Evolutionary conservation across 352 stramenopile species (phyloP).

Genomic region (Phytopythium montanum): DNA sequence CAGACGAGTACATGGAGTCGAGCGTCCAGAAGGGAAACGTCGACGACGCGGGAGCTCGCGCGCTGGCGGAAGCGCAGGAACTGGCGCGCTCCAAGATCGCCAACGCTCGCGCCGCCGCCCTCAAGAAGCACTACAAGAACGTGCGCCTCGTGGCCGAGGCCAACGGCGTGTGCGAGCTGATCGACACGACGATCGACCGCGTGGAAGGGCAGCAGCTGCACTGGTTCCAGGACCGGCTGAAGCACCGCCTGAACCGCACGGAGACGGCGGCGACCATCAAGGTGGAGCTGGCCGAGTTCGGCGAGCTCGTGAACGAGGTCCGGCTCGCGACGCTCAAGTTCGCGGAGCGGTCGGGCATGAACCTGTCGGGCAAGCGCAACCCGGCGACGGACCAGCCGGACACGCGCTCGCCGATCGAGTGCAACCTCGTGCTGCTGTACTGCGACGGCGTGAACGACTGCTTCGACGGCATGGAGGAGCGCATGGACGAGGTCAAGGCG

Average conservation of each 20-base stretch:
- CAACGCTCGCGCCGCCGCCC: conserved; percentile 65
- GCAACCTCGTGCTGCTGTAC: conserved; percentile 49
- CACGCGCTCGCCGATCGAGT: conserved; percentile 76
- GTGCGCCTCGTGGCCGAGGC: conserved; percentile 76
- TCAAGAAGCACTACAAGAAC: conserved; percentile 90
- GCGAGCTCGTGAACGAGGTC: conserved; percentile 78
- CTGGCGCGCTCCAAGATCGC: conserved; percentile 56
- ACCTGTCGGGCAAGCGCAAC: conserved; percentile 78
- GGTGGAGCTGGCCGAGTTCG: conserved; percentile 79
- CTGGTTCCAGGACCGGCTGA: conserved; percentile 77
- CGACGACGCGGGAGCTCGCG: conserved; percentile 67
- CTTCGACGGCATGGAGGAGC: conserved; percentile 75
- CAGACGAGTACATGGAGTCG: conserved; percentile 76
- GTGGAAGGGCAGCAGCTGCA: conserved; percentile 65
- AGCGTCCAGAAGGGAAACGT: conserved; percentile 59
- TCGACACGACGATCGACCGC: conserved; percentile 72
- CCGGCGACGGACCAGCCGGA: conserved; percentile 61
- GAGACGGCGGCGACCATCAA: conserved; percentile 86
- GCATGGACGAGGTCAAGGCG: conserved; percentile 80
- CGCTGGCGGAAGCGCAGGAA: conserved; percentile 63
- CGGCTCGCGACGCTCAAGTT: conserved; percentile 75
- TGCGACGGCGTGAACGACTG: conserved; percentile 69
- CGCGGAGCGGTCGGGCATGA: conserved; percentile 84
- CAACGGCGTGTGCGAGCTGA: conserved; percentile 71
- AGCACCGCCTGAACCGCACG: conserved; percentile 63